phyloP scores from a whole-genome alignment of 192 early-diverging fungal genomes.

The Coemansia sp. region DNA sequence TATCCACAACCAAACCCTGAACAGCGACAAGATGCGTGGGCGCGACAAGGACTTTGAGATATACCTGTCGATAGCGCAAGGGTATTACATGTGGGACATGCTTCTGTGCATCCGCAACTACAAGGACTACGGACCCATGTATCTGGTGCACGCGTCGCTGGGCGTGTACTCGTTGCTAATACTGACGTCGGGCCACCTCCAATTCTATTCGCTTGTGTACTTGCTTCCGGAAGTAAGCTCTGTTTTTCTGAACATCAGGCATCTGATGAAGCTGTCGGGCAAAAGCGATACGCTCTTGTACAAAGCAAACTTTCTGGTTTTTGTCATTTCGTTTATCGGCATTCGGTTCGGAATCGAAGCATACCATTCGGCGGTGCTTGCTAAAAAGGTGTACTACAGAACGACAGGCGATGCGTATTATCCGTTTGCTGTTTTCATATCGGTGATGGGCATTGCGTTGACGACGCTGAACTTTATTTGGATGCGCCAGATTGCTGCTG shows the following conservation, averaged over 20 bases:
- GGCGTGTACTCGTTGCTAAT: slow-evolving; percentile 40
- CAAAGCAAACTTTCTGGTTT: slow-evolving; percentile 40
- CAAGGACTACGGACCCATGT: slow-evolving; percentile 30
- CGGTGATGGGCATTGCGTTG: slow-evolving; percentile 33
- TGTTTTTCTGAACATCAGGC: slow-evolving; percentile 39
- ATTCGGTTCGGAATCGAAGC: slow-evolving; percentile 42
- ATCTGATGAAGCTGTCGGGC: slow-evolving; percentile 32
- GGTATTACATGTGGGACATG: slow-evolving; percentile 52
- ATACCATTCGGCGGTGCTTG: slow-evolving; percentile 28
- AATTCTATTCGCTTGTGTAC: slow-evolving; percentile 46
- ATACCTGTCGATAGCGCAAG: slow-evolving; percentile 25
- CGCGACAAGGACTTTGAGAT: slow-evolving; percentile 26
- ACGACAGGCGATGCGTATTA: slow-evolving; percentile 23
- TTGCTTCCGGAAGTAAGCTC: slow-evolving; percentile 50
- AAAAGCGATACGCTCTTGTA: slow-evolving; percentile 18
- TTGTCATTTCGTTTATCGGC: slow-evolving; percentile 20
- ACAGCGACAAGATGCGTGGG: slow-evolving; percentile 37
- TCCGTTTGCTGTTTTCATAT: slow-evolving; percentile 44
- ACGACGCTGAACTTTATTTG: slow-evolving; percentile 42
- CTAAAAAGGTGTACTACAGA: slow-evolving; percentile 3
- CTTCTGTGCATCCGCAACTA: slow-evolving; percentile 28
- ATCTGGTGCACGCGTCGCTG: slow-evolving; percentile 35
- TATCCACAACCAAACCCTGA: slow-evolving; percentile 17
- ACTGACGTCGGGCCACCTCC: slow-evolving; percentile 40
- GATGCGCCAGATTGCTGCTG: slow-evolving; percentile 39